Evolutionary conservation across 2,329 filamentous ascomycete genomes (phyloP).

Genomic region (Lachnellula willkommii): DNA sequence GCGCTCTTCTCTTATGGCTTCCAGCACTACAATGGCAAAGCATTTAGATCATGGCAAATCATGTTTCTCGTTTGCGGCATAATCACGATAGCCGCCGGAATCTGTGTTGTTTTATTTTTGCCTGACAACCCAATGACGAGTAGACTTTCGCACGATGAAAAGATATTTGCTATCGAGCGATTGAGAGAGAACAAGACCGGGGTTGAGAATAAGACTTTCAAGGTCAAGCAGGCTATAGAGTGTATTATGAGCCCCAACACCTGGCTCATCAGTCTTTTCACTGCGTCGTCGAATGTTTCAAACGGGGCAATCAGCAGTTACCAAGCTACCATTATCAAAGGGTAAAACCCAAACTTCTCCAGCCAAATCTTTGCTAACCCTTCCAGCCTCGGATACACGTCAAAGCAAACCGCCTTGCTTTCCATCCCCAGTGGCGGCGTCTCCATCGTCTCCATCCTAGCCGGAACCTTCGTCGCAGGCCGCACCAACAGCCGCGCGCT

Average conservation of each 20-base stretch:
- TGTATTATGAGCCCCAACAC: conserved; percentile 34
- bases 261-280: conserved; percentile 34
- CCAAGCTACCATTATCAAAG: conserved; percentile 37
- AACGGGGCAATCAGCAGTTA: conserved; percentile 36
- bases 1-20: conserved; percentile 13
- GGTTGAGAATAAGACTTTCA: conserved; percentile 32
- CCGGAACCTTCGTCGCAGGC: conserved; percentile 35
- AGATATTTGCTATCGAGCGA: conserved; percentile 37
- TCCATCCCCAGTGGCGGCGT: conserved; percentile 40
- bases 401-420: conserved; percentile 39
- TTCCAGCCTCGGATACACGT: conserved; percentile 37
- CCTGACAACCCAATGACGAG: conserved; percentile 39
- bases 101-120: conserved; percentile 35
- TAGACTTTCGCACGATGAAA: conserved; percentile 34
- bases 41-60: conserved; percentile 29
- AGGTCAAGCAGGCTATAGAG: conserved; percentile 34
- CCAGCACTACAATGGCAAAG: conserved; percentile 1
- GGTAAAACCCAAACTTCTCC: neutral
- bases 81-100: conserved; percentile 36
- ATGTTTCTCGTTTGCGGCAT: conserved; percentile 43
- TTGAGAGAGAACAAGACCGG: conserved; percentile 37
- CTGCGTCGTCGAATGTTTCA: conserved; percentile 27
- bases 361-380: neutral
- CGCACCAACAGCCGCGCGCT: conserved; percentile 24
- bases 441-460: conserved; percentile 37